Percentiles rank a stretch among this genome's conserved stretches.
Evolutionary conservation across 257 asterid species (phyloP).

Genomic region (Lithospermum erythrorhizon): DNA sequence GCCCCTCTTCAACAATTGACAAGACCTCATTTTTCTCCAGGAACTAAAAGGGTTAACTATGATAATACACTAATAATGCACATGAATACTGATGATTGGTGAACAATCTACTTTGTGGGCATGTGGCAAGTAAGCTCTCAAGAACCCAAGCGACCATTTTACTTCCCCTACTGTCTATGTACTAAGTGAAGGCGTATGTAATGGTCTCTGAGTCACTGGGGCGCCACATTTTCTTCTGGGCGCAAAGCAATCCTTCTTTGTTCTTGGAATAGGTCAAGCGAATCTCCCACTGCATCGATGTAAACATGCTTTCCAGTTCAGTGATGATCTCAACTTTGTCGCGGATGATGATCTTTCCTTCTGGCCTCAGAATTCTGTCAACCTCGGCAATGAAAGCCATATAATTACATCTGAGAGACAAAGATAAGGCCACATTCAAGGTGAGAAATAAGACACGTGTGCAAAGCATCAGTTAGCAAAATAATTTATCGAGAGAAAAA

Average conservation of each 20-base stretch:
- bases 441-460: too few species aligned
- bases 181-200: too few species aligned
- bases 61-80: neutral
- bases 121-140: too few species aligned
- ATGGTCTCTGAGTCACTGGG: too few species aligned
- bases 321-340: slow-evolving; percentile 8
- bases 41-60: neutral
- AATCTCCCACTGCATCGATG: slow-evolving; percentile 15
- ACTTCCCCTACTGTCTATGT: too few species aligned
- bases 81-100: too few species aligned
- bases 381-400: slow-evolving; percentile 8
- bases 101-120: too few species aligned
- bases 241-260: slow-evolving; percentile 17
- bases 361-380: slow-evolving; percentile 11
- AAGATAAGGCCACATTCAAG: neutral
- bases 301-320: slow-evolving; percentile 15
- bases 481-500: too few species aligned
- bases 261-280: slow-evolving; percentile 10
- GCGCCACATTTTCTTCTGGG: slow-evolving; percentile 4
- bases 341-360: slow-evolving; percentile 9
- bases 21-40: neutral
- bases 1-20: neutral
- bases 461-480: too few species aligned
- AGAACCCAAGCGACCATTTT: too few species aligned
- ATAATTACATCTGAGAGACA: slow-evolving; percentile 7